phyloP scores from a whole-genome alignment of 2,329 filamentous ascomycete genomes.

The Sclerotinia nivalis region DNA sequence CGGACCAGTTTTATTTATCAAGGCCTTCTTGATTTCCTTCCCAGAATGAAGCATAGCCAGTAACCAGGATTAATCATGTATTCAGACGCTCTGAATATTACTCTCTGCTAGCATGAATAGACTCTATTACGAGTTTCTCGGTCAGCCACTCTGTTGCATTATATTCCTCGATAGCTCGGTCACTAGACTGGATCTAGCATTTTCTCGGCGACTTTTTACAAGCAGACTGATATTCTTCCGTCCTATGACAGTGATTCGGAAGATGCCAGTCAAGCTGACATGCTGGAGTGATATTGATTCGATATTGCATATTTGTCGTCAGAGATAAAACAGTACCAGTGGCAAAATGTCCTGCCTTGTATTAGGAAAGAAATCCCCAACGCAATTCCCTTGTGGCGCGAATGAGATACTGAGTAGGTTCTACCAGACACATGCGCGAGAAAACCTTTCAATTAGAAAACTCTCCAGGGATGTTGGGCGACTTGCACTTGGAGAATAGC shows the following conservation, averaged over 20 bases:
- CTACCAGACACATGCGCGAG: too few relatives aligned
- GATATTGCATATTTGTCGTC: not conserved
- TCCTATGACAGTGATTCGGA: not conserved
- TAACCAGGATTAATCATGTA: not conserved
- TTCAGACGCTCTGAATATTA: not conserved
- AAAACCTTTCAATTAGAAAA: too few relatives aligned
- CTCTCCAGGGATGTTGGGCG: too few relatives aligned
- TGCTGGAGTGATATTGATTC: not conserved
- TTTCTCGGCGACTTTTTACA: not conserved
- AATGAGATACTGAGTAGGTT: too few relatives aligned
- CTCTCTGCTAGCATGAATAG: not conserved
- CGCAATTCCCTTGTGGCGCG: too few relatives aligned
- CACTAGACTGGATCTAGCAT: not conserved
- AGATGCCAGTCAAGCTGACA: too few relatives aligned
- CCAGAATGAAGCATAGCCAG: too few relatives aligned
- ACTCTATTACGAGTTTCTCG: not conserved
- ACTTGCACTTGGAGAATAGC: too few relatives aligned
- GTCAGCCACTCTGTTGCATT: not conserved
- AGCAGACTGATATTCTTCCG: not conserved
- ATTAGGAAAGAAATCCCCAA: too few relatives aligned
- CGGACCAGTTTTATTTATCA: not conserved
- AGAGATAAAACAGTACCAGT: not conserved
- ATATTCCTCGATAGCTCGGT: not conserved
- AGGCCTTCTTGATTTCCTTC: too few relatives aligned
- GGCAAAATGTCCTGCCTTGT: fast-evolving